These are phyloP conservation scores for Wolfiporia cocos DNA, from an alignment of 1,284 basidiomycete species.

Conservation along the genomic window DNA sequence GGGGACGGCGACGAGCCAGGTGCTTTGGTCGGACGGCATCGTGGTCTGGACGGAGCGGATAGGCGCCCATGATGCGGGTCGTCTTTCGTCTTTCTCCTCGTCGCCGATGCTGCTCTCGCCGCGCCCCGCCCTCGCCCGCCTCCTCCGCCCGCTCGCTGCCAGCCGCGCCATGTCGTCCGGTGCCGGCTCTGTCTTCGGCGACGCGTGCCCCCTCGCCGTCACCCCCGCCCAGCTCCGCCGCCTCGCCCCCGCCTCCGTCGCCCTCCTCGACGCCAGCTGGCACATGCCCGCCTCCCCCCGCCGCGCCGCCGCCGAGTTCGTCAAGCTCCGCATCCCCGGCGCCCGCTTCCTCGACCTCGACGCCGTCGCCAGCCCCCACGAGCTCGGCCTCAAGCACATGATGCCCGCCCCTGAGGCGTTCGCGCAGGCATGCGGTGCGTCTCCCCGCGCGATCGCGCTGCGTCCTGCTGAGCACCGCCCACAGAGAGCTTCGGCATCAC, in stretches of 20 bases:
- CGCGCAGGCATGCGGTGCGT: conserved; percentile 73
- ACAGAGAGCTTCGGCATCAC: conserved; percentile 72
- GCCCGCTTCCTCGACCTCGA: conserved; percentile 85
- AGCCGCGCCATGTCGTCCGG: conserved; percentile 12
- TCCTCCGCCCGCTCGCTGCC: conserved; percentile 8
- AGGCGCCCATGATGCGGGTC: no score
- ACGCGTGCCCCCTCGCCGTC: conserved; percentile 42
- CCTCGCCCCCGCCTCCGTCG: conserved; percentile 24
- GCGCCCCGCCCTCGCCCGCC: neutral
- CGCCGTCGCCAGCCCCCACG: conserved; percentile 60
- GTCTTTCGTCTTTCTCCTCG: neutral
- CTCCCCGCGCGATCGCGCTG: neutral
- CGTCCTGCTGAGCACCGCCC: no score
- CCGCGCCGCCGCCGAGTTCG: conserved; percentile 59
- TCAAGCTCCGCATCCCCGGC: conserved; percentile 62
- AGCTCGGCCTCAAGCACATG: conserved; percentile 89
- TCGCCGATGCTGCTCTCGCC: neutral
- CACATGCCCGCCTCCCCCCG: conserved; percentile 82
- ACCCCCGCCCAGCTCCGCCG: conserved; percentile 43
- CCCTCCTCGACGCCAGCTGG: conserved; percentile 77
- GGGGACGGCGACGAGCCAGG: conserved; percentile 75
- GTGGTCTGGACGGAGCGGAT: conserved; percentile 1
- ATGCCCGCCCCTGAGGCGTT: conserved; percentile 78
- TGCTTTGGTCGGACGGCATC: conserved; percentile 85
- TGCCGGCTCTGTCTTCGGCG: conserved; percentile 17